These are phyloP conservation scores for Coemansia sp. DNA, from an alignment of 371 early-diverging fungal genomes.

Conservation along the genomic window DNA sequence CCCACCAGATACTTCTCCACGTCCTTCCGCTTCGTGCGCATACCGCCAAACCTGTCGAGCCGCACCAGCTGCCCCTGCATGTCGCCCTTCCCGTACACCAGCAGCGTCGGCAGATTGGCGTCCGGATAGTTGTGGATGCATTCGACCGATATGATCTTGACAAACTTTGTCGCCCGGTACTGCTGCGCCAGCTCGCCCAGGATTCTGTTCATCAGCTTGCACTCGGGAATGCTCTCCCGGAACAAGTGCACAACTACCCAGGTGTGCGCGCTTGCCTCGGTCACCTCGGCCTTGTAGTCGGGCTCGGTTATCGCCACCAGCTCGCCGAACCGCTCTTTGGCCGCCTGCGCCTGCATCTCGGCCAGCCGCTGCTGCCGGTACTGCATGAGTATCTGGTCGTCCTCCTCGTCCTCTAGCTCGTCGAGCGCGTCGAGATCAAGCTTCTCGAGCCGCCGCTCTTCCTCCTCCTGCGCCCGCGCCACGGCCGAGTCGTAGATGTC, in stretches of 20 bases:
- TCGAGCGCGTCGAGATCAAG: conserved; percentile 84
- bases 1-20: conserved; percentile 44
- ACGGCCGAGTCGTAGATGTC: conserved; percentile 73
- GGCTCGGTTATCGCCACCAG: conserved; percentile 86
- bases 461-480: conserved; percentile 65
- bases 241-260: conserved; percentile 53
- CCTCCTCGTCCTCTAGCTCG: conserved; percentile 82
- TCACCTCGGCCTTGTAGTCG: conserved; percentile 86
- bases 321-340: conserved; percentile 74
- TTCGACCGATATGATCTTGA: conserved; percentile 85
- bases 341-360: conserved; percentile 68
- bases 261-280: conserved; percentile 74
- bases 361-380: conserved; percentile 78
- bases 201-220: conserved; percentile 77
- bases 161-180: conserved; percentile 87
- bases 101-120: conserved; percentile 83
- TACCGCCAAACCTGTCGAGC: conserved; percentile 76
- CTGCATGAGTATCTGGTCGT: conserved; percentile 77
- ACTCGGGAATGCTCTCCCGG: conserved; percentile 53
- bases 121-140: conserved; percentile 95
- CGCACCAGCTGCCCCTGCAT: conserved; percentile 81
- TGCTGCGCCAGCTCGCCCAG: conserved; percentile 74
- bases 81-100: conserved; percentile 87
- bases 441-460: conserved; percentile 63
- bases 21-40: conserved; percentile 71